Base-by-base conservation (phyloP, 495 filamentous ascomycete genomes). In the Aspergillus carlsbadensis region DNA sequence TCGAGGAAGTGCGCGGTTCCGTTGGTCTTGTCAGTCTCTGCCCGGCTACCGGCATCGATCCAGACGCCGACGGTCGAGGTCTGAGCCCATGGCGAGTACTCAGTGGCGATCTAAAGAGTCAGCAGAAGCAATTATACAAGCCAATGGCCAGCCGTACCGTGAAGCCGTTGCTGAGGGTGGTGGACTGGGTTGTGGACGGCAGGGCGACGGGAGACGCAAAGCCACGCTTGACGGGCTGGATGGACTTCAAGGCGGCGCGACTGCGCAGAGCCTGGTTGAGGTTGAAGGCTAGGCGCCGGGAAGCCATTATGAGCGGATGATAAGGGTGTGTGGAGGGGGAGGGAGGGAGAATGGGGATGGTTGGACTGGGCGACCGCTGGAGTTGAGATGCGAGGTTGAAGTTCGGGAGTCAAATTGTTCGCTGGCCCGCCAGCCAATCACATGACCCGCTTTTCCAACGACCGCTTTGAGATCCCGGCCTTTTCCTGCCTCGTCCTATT, bases 1-100 rank as follows among this genome's bases (percentile, higher is more conserved):
- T 99, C 94, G 60, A 99, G 84, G 83, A 98, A 99, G 81, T 99
- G 94, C 58, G 94, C 94, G 58, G 95, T 98, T 78, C 94, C 94
- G 81, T 96, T 98, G 66, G 92, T 96, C 84, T 88, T 90, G 78
- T 94, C 90, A 64, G 94, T 99, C 84, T 99, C 94, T 74, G 94
- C 92, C 72, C 94, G 84, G 75, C 90, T 95, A 74, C 94, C 94
- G 62, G 94, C 92, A 81, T 99, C 95, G 73, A 99, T 98, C 89
- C 95, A 99, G 42, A 99, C 90, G 68, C 94, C 94, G 65, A 98
- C 95, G 44, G 94, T 99, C 63, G 91, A 95, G 54, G 94, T 99
- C 81, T 98, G 93, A 60, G 94, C 92, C 83, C 91, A 98, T 65
- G 94, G 94, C 47, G 94, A 97, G 79, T 97, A 89, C 69, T 98